Evolutionary conservation across 1,139 yeast genomes (phyloP).

Genomic region (Hyphopichia buzzinii): DNA sequence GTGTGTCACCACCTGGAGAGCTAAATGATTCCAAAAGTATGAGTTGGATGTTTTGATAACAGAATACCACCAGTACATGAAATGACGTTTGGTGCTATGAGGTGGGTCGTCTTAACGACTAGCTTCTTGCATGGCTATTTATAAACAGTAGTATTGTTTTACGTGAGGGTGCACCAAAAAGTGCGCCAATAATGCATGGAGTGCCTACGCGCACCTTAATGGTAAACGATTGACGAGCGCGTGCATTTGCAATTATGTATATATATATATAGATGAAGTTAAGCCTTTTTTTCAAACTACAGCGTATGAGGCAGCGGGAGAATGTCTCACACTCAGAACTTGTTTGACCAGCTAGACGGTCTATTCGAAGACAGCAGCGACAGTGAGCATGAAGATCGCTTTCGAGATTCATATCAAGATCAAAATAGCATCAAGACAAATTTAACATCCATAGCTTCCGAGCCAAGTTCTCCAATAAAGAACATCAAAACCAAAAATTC

Average conservation of each 20-base stretch:
- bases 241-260: background rate
- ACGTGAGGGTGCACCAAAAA: background rate
- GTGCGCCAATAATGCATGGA: background rate
- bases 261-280: background rate
- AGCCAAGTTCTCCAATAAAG: too few relatives aligned
- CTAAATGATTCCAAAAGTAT: too few relatives aligned
- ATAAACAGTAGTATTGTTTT: too few relatives aligned
- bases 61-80: too few relatives aligned
- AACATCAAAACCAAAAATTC: too few relatives aligned
- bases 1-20: too few relatives aligned
- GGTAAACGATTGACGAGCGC: background rate
- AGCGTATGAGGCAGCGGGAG: background rate
- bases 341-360: conserved; percentile 4
- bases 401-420: too few relatives aligned
- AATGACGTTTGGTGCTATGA: too few relatives aligned
- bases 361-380: conserved; percentile 1
- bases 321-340: conserved; percentile 1
- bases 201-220: background rate
- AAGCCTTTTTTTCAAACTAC: background rate
- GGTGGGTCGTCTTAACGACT: too few relatives aligned
- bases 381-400: too few relatives aligned
- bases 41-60: too few relatives aligned
- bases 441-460: background rate
- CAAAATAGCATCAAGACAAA: background rate
- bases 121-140: too few relatives aligned